phyloP scores from a whole-genome alignment of 169 alveolate species.

The Plasmodium gonderi region DNA sequence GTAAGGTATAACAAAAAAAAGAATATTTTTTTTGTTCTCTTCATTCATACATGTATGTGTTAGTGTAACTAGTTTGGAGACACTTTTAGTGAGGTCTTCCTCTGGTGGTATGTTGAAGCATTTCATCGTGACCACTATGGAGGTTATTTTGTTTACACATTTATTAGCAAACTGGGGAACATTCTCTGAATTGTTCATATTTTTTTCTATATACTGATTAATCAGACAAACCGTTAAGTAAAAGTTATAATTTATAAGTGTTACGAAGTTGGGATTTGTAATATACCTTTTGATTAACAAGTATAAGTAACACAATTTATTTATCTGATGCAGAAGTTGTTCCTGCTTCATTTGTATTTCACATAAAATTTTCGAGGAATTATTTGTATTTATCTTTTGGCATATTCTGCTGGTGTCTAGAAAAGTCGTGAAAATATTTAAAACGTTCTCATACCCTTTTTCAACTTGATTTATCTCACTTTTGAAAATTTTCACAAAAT shows the following conservation, averaged over 20 bases:
- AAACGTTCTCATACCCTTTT: neutral
- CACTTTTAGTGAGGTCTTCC: constrained; percentile 28
- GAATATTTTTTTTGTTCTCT: constrained; percentile 40
- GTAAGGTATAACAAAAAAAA: constrained; percentile 41
- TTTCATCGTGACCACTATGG: constrained; percentile 31
- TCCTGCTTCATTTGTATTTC: neutral
- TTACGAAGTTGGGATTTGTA: constrained; percentile 47
- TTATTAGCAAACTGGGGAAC: constrained; percentile 38
- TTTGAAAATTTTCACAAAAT: constrained; percentile 53
- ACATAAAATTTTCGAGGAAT: neutral
- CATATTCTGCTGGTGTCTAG: constrained; percentile 11
- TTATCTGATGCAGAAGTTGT: constrained; percentile 16
- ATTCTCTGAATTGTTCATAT: constrained; percentile 11
- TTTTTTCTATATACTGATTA: constrained; percentile 39
- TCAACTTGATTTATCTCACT: constrained; percentile 42
- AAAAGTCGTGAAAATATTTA: constrained; percentile 14
- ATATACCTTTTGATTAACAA: constrained; percentile 38
- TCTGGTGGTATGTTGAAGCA: constrained; percentile 9
- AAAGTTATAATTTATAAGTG: constrained; percentile 42
- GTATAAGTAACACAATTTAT: constrained; percentile 59
- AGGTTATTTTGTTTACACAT: constrained; percentile 36
- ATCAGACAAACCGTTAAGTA: constrained; percentile 38
- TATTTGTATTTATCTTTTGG: neutral
- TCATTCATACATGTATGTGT: constrained; percentile 21
- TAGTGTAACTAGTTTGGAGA: constrained; percentile 19